phyloP scores from a whole-genome alignment of 495 filamentous ascomycete genomes.

The Xylaria acuta region DNA sequence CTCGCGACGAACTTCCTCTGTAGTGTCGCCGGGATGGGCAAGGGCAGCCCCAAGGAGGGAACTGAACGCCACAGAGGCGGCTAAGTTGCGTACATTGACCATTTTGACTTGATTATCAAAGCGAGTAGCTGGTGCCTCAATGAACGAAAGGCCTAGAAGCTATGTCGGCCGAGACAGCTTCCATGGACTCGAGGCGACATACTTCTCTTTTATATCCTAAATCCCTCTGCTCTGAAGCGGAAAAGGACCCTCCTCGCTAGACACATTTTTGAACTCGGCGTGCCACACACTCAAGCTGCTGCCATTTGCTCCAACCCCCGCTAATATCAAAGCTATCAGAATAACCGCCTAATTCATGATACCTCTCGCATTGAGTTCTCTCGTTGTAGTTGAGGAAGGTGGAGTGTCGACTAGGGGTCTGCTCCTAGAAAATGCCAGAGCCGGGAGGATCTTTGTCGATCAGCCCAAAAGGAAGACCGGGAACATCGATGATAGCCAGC shows the following conservation, averaged over 20 bases:
- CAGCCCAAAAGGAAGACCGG: not conserved
- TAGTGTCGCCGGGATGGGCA: conserved; percentile 48
- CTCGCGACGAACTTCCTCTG: conserved; percentile 44
- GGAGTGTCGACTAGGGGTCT: not conserved
- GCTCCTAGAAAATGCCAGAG: not conserved
- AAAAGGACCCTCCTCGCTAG: not conserved
- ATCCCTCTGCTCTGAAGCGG: not conserved
- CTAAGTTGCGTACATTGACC: conserved; percentile 34
- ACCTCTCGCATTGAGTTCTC: not conserved
- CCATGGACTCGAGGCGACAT: not conserved
- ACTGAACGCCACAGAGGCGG: conserved; percentile 37
- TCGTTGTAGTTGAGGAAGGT: conserved; percentile 8
- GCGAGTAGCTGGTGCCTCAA: not conserved
- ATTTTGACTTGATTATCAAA: conserved; percentile 23
- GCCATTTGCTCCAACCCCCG: not conserved
- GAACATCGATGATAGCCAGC: not conserved
- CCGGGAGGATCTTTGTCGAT: conserved; percentile 3
- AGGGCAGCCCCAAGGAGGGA: conserved; percentile 36
- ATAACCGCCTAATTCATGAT: conserved; percentile 2
- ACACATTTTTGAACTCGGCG: not conserved
- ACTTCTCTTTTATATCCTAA: conserved; percentile 16
- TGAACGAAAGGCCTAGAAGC: not conserved
- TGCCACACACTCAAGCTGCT: not conserved
- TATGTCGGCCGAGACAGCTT: not conserved
- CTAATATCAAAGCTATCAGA: not conserved